phyloP scores from a whole-genome alignment of 1,284 basidiomycete species.

The Schizophyllum commune region DNA sequence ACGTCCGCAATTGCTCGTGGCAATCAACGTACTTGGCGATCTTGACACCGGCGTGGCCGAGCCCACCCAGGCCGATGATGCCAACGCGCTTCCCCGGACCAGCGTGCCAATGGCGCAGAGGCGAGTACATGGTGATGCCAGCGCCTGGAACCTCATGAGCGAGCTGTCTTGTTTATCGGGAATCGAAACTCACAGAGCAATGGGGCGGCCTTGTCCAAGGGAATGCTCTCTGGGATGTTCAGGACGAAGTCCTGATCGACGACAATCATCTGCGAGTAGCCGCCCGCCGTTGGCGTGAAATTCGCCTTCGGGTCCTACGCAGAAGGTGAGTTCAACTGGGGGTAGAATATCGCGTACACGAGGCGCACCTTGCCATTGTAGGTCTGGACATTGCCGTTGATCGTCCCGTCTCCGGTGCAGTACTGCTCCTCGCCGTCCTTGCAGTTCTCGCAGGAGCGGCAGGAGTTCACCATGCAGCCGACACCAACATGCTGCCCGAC shows the following conservation, averaged over 20 bases:
- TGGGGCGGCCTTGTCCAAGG: conserved; percentile 3
- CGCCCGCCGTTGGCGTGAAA: background rate
- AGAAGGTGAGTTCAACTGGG: background rate
- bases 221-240: conserved; percentile 3
- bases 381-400: background rate
- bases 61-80: conserved; percentile 5
- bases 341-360: background rate
- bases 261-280: conserved; percentile 6
- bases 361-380: background rate
- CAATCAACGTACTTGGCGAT: conserved; percentile 3
- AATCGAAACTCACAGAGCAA: conserved; percentile 1
- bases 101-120: conserved; percentile 2
- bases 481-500: conserved; percentile 5
- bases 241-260: conserved; percentile 6
- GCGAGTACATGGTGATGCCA: conserved; percentile 6
- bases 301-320: background rate
- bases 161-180: background rate
- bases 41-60: conserved; percentile 6
- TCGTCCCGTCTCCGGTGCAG: background rate
- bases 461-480: conserved; percentile 7
- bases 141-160: background rate
- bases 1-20: no score
- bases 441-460: conserved; percentile 3
- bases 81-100: conserved; percentile 2
- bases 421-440: conserved; percentile 7